Evolutionary conservation across 2,329 filamentous ascomycete genomes (phyloP).

Genomic region (Scedosporium aurantiacum): DNA sequence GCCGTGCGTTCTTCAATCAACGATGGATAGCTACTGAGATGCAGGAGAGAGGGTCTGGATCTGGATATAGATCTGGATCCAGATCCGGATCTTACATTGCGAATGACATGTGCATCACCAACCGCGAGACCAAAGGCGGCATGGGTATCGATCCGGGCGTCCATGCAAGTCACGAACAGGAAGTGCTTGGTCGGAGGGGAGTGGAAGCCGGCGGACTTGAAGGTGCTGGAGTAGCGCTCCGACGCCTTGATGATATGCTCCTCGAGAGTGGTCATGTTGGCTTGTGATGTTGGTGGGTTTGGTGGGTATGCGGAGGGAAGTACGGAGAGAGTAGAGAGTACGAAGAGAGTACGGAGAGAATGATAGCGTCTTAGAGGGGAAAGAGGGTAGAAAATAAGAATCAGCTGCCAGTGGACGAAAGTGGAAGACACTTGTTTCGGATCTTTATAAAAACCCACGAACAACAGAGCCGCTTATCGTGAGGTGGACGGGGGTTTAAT

Average conservation of each 20-base stretch:
- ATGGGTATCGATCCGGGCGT: constrained; percentile 49
- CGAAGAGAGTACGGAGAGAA: background rate
- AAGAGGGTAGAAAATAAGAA: background rate
- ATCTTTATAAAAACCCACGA: background rate
- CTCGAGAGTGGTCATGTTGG: background rate
- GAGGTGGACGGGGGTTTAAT: background rate
- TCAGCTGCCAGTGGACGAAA: background rate
- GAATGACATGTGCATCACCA: constrained; percentile 56
- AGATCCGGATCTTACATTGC: constrained; percentile 30
- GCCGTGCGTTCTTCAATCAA: background rate
- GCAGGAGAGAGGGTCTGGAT: too few species aligned
- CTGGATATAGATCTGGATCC: too few species aligned
- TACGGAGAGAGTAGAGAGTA: background rate
- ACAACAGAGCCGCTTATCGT: background rate
- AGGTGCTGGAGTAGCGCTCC: constrained; percentile 19
- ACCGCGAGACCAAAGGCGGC: constrained; percentile 51
- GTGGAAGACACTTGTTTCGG: background rate
- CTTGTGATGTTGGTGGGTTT: background rate
- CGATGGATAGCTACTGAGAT: background rate
- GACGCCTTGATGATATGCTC: background rate
- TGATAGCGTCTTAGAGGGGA: too few species aligned
- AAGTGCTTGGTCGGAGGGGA: constrained; percentile 61
- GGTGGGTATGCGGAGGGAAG: background rate
- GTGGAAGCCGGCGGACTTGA: constrained; percentile 51
- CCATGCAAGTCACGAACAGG: constrained; percentile 54